Evolutionary conservation across 306 rosid species (phyloP), one percentile per base, ranked within the genome.

Genomic region (Spatholobus suberectus): DNA sequence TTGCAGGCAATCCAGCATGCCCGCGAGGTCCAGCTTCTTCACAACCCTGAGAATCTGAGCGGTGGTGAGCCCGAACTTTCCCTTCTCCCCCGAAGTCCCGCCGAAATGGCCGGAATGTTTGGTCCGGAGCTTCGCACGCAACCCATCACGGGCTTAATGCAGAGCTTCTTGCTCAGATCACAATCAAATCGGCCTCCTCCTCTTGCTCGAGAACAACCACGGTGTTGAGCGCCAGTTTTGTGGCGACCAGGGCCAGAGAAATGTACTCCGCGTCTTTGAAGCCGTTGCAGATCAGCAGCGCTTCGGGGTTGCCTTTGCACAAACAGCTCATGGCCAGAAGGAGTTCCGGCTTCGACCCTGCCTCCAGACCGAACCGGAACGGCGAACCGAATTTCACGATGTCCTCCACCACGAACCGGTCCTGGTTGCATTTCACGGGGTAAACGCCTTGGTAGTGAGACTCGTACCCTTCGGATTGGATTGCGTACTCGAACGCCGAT

Each of bases 391-490:
- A 90, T 66, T 73, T 83, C 5, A 95, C 97, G 9, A 95, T 93
- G 73, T 95, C 98, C 83, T 95, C 98, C 13, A 93, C 96, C 1
- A 95, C 88, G 73, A 92, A 95, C 72, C 96, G 87, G 85, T 96
- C 96, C 89, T 93, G 99, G 75, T 96, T 96, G 77, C 97, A 92
- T 54, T 93, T 96, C 34, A 92, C 99, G 0, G 98, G 99, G 70
- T 84, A 96, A 59, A 96, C 98, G 0, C 99, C 99, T 86, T 94
- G 99, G 81, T 96, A 96, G 76, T 88, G 97, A 51, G 94, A 86
- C 3, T 63, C 90, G 23, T 89, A 96, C 2, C 87, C 93, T n/a
- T 84, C 90, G 4, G 91, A 85, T 3, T 86, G 86, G 80, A 96
- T 88, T 13, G 99, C 99, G 4, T 41, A 66, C 0, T 90, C 91